These are phyloP conservation scores for Fusarium virguliforme DNA, from an alignment of 2,329 filamentous ascomycete species.

Conservation along the genomic window DNA sequence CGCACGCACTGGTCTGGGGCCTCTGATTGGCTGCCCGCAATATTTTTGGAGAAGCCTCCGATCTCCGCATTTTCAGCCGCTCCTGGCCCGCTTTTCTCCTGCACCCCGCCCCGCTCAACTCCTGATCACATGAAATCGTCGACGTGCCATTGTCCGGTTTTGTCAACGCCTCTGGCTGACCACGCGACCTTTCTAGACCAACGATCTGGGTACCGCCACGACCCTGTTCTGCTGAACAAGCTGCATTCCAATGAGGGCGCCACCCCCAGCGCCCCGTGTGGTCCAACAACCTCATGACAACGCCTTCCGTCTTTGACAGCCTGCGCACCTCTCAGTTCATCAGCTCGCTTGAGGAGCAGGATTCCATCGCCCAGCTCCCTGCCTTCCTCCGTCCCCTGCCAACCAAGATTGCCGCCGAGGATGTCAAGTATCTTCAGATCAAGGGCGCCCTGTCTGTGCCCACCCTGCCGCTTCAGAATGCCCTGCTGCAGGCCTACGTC, in stretches of 20 bases:
- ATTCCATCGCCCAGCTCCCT: slow-evolving; percentile 67
- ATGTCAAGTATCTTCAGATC: slow-evolving; percentile 84
- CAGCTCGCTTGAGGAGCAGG: slow-evolving; percentile 65
- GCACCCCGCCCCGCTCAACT: slow-evolving; percentile 46
- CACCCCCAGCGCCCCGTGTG: slow-evolving; percentile 47
- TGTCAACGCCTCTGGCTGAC: slow-evolving; percentile 50
- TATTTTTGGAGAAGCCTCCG: slow-evolving; percentile 47
- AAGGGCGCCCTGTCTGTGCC: slow-evolving; percentile 91
- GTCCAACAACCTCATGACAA: slow-evolving; percentile 56
- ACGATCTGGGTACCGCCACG: slow-evolving; percentile 57
- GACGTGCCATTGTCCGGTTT: slow-evolving; percentile 26
- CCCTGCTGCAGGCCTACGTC: slow-evolving; percentile 85
- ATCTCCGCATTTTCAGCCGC: slow-evolving; percentile 52
- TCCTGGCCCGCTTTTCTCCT: slow-evolving; percentile 41
- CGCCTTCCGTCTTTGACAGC: slow-evolving; percentile 56
- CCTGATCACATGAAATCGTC: slow-evolving; percentile 48
- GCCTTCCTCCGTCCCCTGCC: slow-evolving; percentile 86
- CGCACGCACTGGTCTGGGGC: slow-evolving; percentile 15
- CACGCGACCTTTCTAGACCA: slow-evolving; percentile 57
- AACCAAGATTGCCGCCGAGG: slow-evolving; percentile 81
- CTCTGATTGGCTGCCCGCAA: slow-evolving; percentile 40
- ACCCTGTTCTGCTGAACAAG: slow-evolving; percentile 54
- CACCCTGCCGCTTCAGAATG: slow-evolving; percentile 78
- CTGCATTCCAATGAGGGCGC: slow-evolving; percentile 48
- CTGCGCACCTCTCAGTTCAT: slow-evolving; percentile 63